Base-by-base conservation (phyloP, 2,329 filamentous ascomycete species). In the Beauveria sp. region DNA sequence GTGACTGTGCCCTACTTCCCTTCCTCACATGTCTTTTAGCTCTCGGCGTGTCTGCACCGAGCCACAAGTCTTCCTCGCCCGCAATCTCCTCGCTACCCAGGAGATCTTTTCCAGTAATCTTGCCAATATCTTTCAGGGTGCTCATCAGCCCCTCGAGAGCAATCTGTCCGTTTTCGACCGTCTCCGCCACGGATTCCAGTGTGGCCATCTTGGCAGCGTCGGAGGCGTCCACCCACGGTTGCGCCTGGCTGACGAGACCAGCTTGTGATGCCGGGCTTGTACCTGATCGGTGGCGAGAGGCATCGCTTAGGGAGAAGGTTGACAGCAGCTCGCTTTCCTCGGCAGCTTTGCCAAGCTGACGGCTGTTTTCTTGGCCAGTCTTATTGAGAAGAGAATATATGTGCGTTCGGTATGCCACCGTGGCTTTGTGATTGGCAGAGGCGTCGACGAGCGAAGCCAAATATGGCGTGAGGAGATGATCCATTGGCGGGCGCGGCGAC, bases 301-400 rank as follows among this genome's bases (percentile, higher is more conserved):
- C 72, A 74, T 7, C 63, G 68, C 22, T 68, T 66, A 77, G 72
- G 1, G 82, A 79, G 64, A 85, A 78, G 9, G 76, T 73, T 1
- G 80, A 80, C 14, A 88, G 76, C 18, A 88, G 73, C 65, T 86
- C 83, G 67, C 85, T 88, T 68, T 88, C 85, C 54, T 88, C 81
- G 12, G 80, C 78, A 3, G 88, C 74, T 62, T 80, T 82, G 54
- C 79, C 77, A 8, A 88, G 73, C 1, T 74, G 69, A 68, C 83
- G 79, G 58, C 75, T 74, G 16, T 77, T 76, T 12, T 84, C 80
- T 63, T 80, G 80, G 24, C 77, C 74, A 65, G 85, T 79, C 64
- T 77, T 81, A 22, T 77, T 70, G 14, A 88, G 71, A 18, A 75
- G 70, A 18, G 76, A 69, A 62, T 79, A 82, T 53, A 86, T 73